Base-by-base conservation (phyloP, 305 asterid genomes). In the Ruellia speciosa region DNA sequence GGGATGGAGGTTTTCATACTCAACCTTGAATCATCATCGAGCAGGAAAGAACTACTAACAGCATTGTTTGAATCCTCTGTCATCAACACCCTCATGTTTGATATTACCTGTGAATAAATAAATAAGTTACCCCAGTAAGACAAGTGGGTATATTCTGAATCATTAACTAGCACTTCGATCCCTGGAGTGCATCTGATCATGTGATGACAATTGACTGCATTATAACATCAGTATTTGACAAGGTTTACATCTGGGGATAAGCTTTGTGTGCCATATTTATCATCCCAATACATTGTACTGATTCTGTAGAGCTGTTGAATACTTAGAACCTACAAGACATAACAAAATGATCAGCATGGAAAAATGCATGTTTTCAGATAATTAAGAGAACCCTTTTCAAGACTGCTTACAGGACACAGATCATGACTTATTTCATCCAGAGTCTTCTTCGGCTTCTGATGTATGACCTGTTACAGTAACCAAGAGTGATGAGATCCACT, bases 241-340 rank as follows among this genome's bases (percentile, higher is more conserved):
- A 41, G 69, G 70, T 88, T 82, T 75, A 92, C 99, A 41, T 92
- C 96, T 50, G 73, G 85, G 48, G 94, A 83, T 69, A 92, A 84
- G 77, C 98, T 90, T 46, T 88, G 95, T 0, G 98, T 90, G 77
- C 99, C 99, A 52, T 92, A 92, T 70, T 92, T 88, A 81, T 88
- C 98, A 68, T 92, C 96, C 98, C 98, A 92, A 72, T 92, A 92
- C 98, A 92, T 88, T 20, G 98, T 92, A 71, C 98, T 85, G 86
- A 92, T 92, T 77, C 98, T 77, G 75, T 92, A 88, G 58, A 92
- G 82, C 75, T 92, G 99, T 69, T 92, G 99, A 69, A 92, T 81
- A 58, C 99, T 92, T 66, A 92, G 93, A 54, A 88, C 96, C 96
- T 88, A 77, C 52, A 56, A 35, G 71, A 51, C 33, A n/a, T n/a